Conservation (phyloP, 768 basidiomycete species). For the Cubamyces lactineus region DNA sequence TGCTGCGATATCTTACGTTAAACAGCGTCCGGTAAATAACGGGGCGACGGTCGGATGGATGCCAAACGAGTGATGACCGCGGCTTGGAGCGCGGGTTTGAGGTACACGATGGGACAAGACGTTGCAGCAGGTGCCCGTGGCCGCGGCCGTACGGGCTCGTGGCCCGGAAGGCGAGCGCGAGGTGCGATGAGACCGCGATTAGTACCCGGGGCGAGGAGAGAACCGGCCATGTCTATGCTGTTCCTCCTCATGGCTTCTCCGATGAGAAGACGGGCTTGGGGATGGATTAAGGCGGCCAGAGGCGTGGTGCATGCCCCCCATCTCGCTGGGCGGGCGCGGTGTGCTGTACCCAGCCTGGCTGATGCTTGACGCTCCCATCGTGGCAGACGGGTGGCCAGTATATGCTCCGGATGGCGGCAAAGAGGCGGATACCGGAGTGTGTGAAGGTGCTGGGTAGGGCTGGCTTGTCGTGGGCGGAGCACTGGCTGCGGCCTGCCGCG, state of each 20-base stretch:
- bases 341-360: constrained; percentile 27
- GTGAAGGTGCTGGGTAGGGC: constrained; percentile 29
- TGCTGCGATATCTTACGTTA: constrained; percentile 18
- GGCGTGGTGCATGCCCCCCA: constrained; percentile 23
- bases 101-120: constrained; percentile 5
- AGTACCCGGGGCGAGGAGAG: constrained; percentile 22
- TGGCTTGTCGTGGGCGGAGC: constrained; percentile 35
- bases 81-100: not conserved
- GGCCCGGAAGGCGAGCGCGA: constrained; percentile 18
- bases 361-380: constrained; percentile 19
- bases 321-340: constrained; percentile 19
- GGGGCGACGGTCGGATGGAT: constrained; percentile 14
- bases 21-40: constrained; percentile 22
- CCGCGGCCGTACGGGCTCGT: constrained; percentile 10
- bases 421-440: constrained; percentile 20
- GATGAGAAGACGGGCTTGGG: constrained; percentile 30
- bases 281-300: constrained; percentile 28
- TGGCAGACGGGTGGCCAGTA: constrained; percentile 13
- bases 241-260: constrained; percentile 32
- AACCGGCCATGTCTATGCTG: constrained; percentile 23
- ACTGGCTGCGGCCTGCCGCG: constrained; percentile 59
- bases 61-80: constrained; percentile 15
- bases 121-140: not conserved
- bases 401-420: constrained; percentile 16
- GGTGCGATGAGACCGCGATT: constrained; percentile 25